These are phyloP conservation scores for Castanopsis chinensis DNA, from an alignment of 306 rosid genomes.

Conservation along the genomic window DNA sequence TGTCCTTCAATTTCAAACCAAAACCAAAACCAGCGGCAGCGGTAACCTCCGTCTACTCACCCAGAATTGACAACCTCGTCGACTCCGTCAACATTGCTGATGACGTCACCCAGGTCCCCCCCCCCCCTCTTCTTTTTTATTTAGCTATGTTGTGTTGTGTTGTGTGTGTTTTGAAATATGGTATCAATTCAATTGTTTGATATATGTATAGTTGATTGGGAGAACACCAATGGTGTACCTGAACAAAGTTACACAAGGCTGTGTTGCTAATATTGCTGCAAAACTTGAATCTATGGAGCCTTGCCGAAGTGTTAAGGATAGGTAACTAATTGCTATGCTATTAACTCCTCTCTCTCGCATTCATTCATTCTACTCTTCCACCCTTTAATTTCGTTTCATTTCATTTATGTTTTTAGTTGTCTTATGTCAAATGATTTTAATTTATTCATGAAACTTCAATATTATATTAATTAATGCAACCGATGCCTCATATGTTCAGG, in stretches of 20 bases:
- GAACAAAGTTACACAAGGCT: constrained; percentile 73
- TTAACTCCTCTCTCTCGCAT: too few species aligned
- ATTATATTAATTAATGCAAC: too few species aligned
- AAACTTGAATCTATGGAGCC: constrained; percentile 99
- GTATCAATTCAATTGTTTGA: background rate
- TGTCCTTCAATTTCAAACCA: constrained; percentile 7
- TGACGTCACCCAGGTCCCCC: constrained; percentile 78
- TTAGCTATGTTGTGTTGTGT: too few species aligned
- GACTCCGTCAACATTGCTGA: constrained; percentile 90
- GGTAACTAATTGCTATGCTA: constrained; percentile 35
- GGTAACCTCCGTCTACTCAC: constrained; percentile 31
- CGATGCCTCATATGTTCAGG: too few species aligned
- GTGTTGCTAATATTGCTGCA: constrained; percentile 84
- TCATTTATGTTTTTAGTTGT: too few species aligned
- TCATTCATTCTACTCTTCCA: too few species aligned
- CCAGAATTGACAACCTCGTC: constrained; percentile 53
- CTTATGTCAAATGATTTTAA: too few species aligned
- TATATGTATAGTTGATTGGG: constrained; percentile 69
- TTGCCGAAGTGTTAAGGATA: constrained; percentile 93
- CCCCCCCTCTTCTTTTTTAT: background rate
- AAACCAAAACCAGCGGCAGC: too few species aligned
- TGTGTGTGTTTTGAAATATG: too few species aligned
- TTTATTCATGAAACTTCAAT: too few species aligned
- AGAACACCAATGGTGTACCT: constrained; percentile 97
- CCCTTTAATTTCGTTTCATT: too few species aligned